Evolutionary conservation across 2,329 filamentous ascomycete genomes (phyloP), one percentile per base, ranked within the genome.

Genomic region (Diatrype stigma): DNA sequence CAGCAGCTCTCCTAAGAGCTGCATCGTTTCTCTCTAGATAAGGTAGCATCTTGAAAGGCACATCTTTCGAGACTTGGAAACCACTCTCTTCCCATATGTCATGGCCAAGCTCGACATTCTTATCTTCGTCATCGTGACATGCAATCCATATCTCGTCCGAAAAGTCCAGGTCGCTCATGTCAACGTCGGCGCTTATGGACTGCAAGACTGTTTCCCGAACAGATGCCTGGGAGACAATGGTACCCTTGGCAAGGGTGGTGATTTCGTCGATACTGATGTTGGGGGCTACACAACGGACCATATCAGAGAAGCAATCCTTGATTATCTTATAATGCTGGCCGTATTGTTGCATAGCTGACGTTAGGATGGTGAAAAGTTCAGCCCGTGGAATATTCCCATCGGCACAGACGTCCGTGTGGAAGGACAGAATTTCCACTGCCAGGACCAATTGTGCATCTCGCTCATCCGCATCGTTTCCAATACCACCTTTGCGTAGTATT

Each of bases 81-180:
- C 83, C 87, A 65, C 93, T 96, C 63, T 96, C 94, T 63, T 96
- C 90, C 94, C 94, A 99, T 34, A 99, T 96, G 12, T 93, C 89
- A 47, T 79, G 81, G 6, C 89, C 93, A 48, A 96, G 76, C 44
- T 91, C 89, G 8, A 80, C 81, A 61, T 97, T 97, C 66, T 97
- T 92, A 42, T 87, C 83, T 19, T 90, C 83, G 60, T 96, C 90
- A 58, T 99, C 94, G 62, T 99, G 92, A 63, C 86, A 93, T 42
- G 89, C 89, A 40, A 99, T 78, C 91, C 91, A 99, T 21, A 99
- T 87, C 66, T 97, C 89, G 54, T 94, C 87, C 3, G 88, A 94
- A 63, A 91, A 94, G 28, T 85, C 81, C 32, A 92, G 77, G 48
- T 96, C 92, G 51, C 87, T 92, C 75, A 99, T 81, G 66, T 97